Conservation (phyloP, 192 early-diverging fungal genomes). For the Rhizophagus clarus region DNA sequence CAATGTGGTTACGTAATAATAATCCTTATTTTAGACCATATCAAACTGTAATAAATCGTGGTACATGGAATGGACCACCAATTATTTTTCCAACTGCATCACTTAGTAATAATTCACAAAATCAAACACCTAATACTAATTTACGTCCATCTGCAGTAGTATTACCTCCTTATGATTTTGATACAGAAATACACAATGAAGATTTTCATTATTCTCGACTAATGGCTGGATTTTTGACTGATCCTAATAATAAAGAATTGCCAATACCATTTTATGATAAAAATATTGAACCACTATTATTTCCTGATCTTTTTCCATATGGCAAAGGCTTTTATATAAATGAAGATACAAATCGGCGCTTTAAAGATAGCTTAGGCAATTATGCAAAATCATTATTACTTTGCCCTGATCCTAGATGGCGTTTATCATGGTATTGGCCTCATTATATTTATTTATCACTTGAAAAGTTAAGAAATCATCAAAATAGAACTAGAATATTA, state of each 20-base stretch:
- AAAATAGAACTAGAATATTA: neutral
- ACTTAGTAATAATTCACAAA: neutral
- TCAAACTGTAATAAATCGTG: neutral
- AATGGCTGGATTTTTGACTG: neutral
- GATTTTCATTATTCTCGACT: neutral
- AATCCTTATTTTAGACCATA: neutral
- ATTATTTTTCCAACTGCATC: neutral
- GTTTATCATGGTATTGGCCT: no score
- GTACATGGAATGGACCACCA: neutral
- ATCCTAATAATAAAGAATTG: neutral
- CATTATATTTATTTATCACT: no score
- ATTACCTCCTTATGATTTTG: constrained; percentile 1
- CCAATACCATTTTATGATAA: neutral
- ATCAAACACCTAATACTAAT: neutral
- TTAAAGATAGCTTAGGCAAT: neutral
- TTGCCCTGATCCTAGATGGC: no score
- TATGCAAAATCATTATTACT: neutral
- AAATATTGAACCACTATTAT: neutral
- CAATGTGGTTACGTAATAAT: neutral
- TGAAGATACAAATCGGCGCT: neutral
- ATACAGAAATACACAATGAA: constrained; percentile 13
- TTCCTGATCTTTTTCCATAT: constrained; percentile 4
- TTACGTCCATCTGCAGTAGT: neutral
- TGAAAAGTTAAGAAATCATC: neutral
- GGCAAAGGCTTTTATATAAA: neutral